A percentile compares a stretch with the other conserved stretches of the same genome.
phyloP scores from a whole-genome alignment of 768 basidiomycete genomes.

The Hebeloma cylindrosporum region DNA sequence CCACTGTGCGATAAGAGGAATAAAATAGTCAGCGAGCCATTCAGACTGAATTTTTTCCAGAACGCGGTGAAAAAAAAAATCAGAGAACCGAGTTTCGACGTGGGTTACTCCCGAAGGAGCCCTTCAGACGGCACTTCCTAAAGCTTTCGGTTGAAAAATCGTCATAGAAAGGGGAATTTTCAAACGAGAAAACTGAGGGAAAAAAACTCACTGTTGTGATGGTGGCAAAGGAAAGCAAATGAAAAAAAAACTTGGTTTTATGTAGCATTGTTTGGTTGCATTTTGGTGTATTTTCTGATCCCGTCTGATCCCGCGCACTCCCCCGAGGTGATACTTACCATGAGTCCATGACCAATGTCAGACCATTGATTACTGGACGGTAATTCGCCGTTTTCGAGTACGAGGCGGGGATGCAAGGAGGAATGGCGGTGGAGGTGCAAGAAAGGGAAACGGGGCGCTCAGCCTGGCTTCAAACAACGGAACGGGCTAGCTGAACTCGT shows the following conservation, averaged over 20 bases:
- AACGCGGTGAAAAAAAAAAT: conserved; percentile 32
- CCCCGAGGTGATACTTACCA: too few relatives aligned
- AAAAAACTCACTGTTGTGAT: conserved; percentile 6
- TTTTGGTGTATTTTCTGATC: too few relatives aligned
- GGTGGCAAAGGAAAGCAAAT: background rate
- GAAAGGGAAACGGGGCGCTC: too few relatives aligned
- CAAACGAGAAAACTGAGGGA: background rate
- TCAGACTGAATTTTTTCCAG: too few relatives aligned
- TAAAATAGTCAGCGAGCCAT: conserved; percentile 16
- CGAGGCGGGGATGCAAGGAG: too few relatives aligned
- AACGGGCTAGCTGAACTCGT: too few relatives aligned
- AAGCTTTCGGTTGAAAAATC: conserved; percentile 48
- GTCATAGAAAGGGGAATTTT: conserved; percentile 32
- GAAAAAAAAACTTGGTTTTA: background rate
- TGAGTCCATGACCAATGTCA: too few relatives aligned
- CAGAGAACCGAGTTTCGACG: conserved; percentile 59
- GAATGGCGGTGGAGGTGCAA: too few relatives aligned
- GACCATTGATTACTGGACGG: too few relatives aligned
- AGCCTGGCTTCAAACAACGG: too few relatives aligned
- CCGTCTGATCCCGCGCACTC: too few relatives aligned
- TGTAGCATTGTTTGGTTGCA: background rate
- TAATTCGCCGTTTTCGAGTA: too few relatives aligned
- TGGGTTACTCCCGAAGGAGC: conserved; percentile 36
- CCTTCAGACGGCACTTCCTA: conserved; percentile 65
- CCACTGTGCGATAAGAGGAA: conserved; percentile 1